phyloP scores from a whole-genome alignment of 163 green algal genomes.

The Trebouxia gelatinosa region DNA sequence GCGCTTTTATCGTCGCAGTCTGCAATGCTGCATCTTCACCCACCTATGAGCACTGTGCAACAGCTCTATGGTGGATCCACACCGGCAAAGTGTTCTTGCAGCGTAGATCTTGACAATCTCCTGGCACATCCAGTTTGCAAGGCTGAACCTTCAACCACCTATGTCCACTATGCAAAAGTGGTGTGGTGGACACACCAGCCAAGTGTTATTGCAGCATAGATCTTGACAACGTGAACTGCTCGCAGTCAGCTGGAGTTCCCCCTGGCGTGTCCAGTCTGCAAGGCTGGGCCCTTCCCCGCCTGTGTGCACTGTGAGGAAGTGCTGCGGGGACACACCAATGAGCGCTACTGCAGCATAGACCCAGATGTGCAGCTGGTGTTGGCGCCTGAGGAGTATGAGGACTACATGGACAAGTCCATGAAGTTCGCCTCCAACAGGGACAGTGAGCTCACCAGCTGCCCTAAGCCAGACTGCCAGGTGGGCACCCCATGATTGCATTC shows the following conservation, averaged over 20 bases:
- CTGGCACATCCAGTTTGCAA: constrained; percentile 5
- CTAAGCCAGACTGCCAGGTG: constrained; percentile 26
- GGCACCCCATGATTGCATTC: no score
- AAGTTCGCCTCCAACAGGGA: constrained; percentile 27
- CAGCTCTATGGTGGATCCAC: no score
- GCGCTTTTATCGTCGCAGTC: no score
- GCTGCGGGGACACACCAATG: constrained; percentile 15
- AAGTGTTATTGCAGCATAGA: background rate
- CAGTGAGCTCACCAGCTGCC: constrained; percentile 15
- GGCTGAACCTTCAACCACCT: no score
- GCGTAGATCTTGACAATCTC: background rate
- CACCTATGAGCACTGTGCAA: no score
- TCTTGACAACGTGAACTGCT: no score
- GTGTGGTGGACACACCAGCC: no score
- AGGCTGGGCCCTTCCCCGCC: background rate
- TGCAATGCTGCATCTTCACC: no score
- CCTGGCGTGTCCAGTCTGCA: constrained; percentile 25
- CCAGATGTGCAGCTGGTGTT: constrained; percentile 28
- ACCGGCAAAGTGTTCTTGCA: background rate
- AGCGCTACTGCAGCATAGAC: constrained; percentile 31
- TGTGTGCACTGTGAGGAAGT: constrained; percentile 8
- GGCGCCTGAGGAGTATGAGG: constrained; percentile 22
- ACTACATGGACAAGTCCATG: constrained; percentile 29
- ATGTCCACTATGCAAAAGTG: no score
- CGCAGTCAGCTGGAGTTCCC: constrained; percentile 30